Evolutionary conservation across 805 yeast species (phyloP).

Genomic region (Pichia occidentalis): DNA sequence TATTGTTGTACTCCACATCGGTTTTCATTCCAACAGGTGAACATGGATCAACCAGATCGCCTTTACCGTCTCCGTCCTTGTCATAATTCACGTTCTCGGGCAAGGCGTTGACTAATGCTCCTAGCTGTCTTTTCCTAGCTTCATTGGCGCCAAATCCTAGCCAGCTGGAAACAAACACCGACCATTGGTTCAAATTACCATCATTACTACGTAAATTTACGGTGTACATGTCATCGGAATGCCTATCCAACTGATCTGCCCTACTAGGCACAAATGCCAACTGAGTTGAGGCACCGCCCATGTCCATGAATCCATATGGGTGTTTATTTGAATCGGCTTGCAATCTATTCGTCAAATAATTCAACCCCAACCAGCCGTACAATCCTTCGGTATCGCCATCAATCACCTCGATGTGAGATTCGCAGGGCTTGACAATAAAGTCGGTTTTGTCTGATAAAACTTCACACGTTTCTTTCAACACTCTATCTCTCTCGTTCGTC

Average conservation of each 20-base stretch:
- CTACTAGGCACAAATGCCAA: slow-evolving; percentile 84
- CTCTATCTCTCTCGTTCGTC: slow-evolving; percentile 40
- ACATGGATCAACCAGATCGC: slow-evolving; percentile 66
- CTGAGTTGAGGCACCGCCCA: slow-evolving; percentile 99
- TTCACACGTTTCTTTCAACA: slow-evolving; percentile 57
- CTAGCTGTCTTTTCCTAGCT: slow-evolving; percentile 71
- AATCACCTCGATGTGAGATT: slow-evolving; percentile 70
- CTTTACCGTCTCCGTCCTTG: slow-evolving; percentile 40
- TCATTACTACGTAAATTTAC: slow-evolving; percentile 60
- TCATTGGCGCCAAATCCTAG: slow-evolving; percentile 96
- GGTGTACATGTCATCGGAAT: slow-evolving; percentile 64
- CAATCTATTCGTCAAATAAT: slow-evolving; percentile 68
- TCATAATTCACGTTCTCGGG: slow-evolving; percentile 42
- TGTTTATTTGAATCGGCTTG: slow-evolving; percentile 23
- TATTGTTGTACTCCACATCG: slow-evolving; percentile 42
- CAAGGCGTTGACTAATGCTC: slow-evolving; percentile 40
- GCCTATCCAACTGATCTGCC: slow-evolving; percentile 50
- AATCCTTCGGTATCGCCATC: slow-evolving; percentile 94
- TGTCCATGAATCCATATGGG: slow-evolving; percentile 92
- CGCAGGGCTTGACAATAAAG: slow-evolving; percentile 56
- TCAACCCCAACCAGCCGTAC: slow-evolving; percentile 92
- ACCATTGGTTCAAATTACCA: slow-evolving; percentile 72
- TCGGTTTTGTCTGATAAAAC: slow-evolving; percentile 46
- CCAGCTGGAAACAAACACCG: slow-evolving; percentile 93
- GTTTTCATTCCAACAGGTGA: slow-evolving; percentile 57